phyloP scores from a whole-genome alignment of 805 yeast genomes.

The Ogataea naganishii region DNA sequence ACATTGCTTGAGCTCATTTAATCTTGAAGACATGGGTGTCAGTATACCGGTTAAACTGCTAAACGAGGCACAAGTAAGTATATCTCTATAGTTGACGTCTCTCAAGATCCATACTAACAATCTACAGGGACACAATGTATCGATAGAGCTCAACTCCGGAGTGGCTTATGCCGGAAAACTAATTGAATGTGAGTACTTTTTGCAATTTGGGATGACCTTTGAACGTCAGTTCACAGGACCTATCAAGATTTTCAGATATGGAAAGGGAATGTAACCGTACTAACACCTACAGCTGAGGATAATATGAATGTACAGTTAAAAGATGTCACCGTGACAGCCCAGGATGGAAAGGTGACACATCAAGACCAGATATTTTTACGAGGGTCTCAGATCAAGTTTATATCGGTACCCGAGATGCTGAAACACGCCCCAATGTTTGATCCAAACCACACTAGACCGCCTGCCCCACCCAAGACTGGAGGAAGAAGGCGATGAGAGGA shows the following conservation, averaged over 20 bases:
- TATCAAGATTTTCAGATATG: no score
- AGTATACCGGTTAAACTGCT: constrained; percentile 81
- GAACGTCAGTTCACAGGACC: not conserved
- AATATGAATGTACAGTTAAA: constrained; percentile 86
- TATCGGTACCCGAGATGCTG: constrained; percentile 83
- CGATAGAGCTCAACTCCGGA: constrained; percentile 78
- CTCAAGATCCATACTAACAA: not conserved
- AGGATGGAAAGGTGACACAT: constrained; percentile 67
- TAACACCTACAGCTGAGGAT: constrained; percentile 46
- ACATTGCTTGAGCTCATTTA: no score
- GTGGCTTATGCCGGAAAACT: constrained; percentile 84
- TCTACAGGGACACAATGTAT: constrained; percentile 68
- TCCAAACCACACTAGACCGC: constrained; percentile 44
- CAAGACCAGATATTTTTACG: constrained; percentile 83
- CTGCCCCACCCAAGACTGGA: constrained; percentile 65
- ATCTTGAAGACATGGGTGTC: constrained; percentile 40
- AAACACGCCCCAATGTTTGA: constrained; percentile 85
- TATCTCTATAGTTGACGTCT: not conserved
- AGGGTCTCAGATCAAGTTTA: constrained; percentile 82
- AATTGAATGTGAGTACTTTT: constrained; percentile 41
- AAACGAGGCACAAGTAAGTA: constrained; percentile 63
- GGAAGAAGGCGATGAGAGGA: constrained; percentile 18
- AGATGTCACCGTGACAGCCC: constrained; percentile 72
- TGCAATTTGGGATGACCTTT: not conserved
- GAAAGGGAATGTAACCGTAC: no score